Conservation (phyloP, 2,329 filamentous ascomycete species). For the Fusarium sp. region DNA sequence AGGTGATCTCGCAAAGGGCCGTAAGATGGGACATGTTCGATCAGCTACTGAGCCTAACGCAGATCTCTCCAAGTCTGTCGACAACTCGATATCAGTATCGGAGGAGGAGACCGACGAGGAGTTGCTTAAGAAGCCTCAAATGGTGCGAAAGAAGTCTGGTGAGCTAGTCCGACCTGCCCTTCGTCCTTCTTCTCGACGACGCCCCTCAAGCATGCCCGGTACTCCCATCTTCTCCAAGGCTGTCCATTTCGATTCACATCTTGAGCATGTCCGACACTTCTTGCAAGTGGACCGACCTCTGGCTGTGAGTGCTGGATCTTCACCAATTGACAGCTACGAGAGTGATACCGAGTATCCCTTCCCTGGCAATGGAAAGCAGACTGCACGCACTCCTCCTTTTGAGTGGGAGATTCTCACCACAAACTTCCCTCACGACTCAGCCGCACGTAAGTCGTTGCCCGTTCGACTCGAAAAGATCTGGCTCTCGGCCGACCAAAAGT, state of each 20-base stretch:
- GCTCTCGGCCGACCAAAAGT: slow-evolving; percentile 89
- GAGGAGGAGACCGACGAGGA: slow-evolving; percentile 75
- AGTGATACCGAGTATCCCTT: slow-evolving; percentile 94
- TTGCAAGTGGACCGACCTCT: slow-evolving; percentile 92
- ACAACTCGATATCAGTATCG: slow-evolving; percentile 64
- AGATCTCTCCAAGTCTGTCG: slow-evolving; percentile 59
- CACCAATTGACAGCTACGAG: slow-evolving; percentile 88
- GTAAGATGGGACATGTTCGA: slow-evolving; percentile 63
- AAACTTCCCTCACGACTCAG: slow-evolving; percentile 77
- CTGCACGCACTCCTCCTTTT: slow-evolving; percentile 63
- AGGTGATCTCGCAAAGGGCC: slow-evolving; percentile 56
- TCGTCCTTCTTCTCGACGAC: slow-evolving; percentile 79
- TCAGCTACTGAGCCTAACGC: slow-evolving; percentile 68
- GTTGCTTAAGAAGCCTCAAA: slow-evolving; percentile 78
- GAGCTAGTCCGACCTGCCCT: slow-evolving; percentile 95
- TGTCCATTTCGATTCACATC: slow-evolving; percentile 97
- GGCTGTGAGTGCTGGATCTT: slow-evolving; percentile 95
- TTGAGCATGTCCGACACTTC: slow-evolving; percentile 97
- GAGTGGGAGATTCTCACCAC: slow-evolving; percentile 90
- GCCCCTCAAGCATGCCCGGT: slow-evolving; percentile 96
- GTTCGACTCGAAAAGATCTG: slow-evolving; percentile 89
- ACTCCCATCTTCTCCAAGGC: slow-evolving; percentile 96
- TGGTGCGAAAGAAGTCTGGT: slow-evolving; percentile 98
- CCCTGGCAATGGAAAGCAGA: slow-evolving; percentile 59
- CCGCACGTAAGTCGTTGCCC: slow-evolving; percentile 70